Conservation (phyloP, 2,329 filamentous ascomycete genomes). For the Biscogniauxia marginata region DNA sequence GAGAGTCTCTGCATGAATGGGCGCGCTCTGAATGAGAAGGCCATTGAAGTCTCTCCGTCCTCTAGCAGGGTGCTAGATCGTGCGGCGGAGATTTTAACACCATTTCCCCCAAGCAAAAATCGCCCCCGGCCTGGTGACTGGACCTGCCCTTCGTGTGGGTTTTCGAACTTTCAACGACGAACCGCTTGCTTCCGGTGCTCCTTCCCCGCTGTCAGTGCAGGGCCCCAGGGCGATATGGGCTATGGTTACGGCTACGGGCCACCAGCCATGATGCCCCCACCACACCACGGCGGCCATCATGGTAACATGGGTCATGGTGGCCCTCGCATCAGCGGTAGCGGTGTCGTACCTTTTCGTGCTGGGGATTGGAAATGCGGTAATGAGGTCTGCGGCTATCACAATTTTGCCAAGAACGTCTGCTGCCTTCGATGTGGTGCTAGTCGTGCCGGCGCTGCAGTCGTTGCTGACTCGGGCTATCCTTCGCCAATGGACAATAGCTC, state of each 20-base stretch:
- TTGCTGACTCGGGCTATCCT: conserved; percentile 89
- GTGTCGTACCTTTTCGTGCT: conserved; percentile 92
- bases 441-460: conserved; percentile 87
- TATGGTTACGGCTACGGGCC: conserved; percentile 62
- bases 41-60: conserved; percentile 96
- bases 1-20: conserved; percentile 99
- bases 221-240: conserved; percentile 58
- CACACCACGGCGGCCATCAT: conserved; percentile 67
- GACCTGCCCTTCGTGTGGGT: conserved; percentile 98
- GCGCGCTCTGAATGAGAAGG: conserved; percentile 95
- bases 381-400: conserved; percentile 96
- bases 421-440: conserved; percentile 95
- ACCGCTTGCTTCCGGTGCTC: conserved; percentile 99
- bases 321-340: conserved; percentile 76
- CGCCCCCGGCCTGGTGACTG: conserved; percentile 94
- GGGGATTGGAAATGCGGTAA: conserved; percentile 99
- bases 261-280: conserved; percentile 76
- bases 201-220: conserved; percentile 88
- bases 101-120: conserved; percentile 98
- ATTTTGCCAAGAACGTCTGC: conserved; percentile 99
- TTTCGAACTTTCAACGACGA: conserved; percentile 98
- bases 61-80: conserved; percentile 96
- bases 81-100: conserved; percentile 91
- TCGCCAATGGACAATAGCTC: conserved; percentile 85
- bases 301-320: conserved; percentile 53